Percentiles rank a stretch among this genome's conserved stretches.
phyloP scores from a whole-genome alignment of 169 alveolate species.

The Cryptosporidium andersoni region DNA sequence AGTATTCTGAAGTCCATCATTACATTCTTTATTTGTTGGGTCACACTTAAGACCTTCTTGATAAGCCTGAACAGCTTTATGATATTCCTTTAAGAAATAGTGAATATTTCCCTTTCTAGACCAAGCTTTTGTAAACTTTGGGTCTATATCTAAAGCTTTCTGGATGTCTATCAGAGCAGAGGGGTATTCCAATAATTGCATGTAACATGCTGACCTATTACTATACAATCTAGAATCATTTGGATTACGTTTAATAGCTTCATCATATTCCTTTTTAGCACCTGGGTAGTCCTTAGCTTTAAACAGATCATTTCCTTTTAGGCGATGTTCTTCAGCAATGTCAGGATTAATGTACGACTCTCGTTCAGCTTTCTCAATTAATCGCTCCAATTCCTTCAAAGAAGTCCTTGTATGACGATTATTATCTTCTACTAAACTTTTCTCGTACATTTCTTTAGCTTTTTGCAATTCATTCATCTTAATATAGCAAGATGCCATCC shows the following conservation, averaged over 20 bases:
- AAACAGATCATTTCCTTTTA: constrained; percentile 89
- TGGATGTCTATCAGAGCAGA: constrained; percentile 92
- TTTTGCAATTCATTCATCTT: constrained; percentile 85
- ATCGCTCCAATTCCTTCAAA: constrained; percentile 90
- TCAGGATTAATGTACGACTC: constrained; percentile 94
- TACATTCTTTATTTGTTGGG: constrained; percentile 88
- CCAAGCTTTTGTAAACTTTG: constrained; percentile 94
- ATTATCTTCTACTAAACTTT: constrained; percentile 92
- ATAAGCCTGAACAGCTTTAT: constrained; percentile 94
- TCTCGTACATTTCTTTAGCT: constrained; percentile 90
- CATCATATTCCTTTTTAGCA: constrained; percentile 96
- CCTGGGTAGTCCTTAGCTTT: constrained; percentile 93
- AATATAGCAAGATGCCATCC: constrained; percentile 88
- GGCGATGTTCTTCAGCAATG: constrained; percentile 88
- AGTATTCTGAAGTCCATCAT: constrained; percentile 83
- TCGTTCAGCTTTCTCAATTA: constrained; percentile 89
- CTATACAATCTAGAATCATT: constrained; percentile 92
- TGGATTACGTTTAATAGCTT: constrained; percentile 97
- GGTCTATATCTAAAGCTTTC: constrained; percentile 94
- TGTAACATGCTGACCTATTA: constrained; percentile 96
- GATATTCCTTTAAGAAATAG: constrained; percentile 94
- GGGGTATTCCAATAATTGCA: constrained; percentile 94
- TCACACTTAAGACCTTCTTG: constrained; percentile 93
- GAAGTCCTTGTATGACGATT: constrained; percentile 90
- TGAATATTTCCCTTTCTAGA: constrained; percentile 95